Conservation (phyloP, 148 eudicot genomes). For the Persicaria maculosa region DNA sequence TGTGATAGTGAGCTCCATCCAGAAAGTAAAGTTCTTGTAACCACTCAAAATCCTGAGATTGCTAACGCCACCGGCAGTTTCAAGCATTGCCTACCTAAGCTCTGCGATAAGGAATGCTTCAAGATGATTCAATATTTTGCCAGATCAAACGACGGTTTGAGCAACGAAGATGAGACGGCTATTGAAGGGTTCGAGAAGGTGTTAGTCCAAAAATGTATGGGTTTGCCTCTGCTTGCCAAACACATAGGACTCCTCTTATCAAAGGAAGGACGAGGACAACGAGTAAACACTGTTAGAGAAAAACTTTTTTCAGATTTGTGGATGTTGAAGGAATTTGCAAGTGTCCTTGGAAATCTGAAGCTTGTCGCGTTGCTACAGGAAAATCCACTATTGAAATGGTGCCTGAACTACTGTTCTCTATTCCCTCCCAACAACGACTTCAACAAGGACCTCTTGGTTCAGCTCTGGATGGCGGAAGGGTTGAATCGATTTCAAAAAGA, state of each 20-base stretch:
- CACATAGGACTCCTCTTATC: constrained; percentile 1
- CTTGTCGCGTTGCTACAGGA: neutral
- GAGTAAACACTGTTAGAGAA: neutral
- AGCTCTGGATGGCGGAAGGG: constrained; percentile 1
- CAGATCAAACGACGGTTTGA: neutral
- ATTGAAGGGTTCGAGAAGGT: neutral
- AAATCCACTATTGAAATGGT: neutral
- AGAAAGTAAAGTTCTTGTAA: neutral
- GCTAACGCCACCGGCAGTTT: neutral
- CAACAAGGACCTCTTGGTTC: neutral
- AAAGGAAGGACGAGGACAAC: neutral
- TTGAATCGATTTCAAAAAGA: neutral
- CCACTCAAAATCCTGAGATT: neutral
- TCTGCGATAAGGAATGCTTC: neutral
- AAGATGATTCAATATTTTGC: neutral
- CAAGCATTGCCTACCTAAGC: neutral
- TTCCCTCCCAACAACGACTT: neutral
- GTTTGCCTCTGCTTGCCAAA: neutral
- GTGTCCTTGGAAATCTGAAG: neutral
- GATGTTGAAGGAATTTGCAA: neutral
- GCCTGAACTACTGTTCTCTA: neutral
- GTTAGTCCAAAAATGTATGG: neutral
- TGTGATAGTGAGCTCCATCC: neutral
- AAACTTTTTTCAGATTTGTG: neutral
- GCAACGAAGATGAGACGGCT: neutral